Conservation (phyloP, 2,329 filamentous ascomycete genomes). For the Venturia carpophila region DNA sequence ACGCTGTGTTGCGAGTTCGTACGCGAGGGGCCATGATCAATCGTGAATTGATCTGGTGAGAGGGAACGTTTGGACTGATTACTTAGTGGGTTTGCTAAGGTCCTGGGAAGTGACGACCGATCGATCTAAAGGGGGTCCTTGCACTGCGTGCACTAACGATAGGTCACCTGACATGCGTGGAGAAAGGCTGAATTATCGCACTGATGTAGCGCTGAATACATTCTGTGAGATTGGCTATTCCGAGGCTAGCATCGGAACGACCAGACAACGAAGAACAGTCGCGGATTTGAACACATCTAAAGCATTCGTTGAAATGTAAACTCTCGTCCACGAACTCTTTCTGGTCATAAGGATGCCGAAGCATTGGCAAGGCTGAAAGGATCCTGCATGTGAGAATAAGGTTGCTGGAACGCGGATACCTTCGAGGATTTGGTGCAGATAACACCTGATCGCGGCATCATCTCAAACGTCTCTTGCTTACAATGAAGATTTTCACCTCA, state of each 20-base stretch:
- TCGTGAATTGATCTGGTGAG: constrained; percentile 25
- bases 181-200: neutral
- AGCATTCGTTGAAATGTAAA: neutral
- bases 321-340: neutral
- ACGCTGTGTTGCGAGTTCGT: neutral
- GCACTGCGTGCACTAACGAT: neutral
- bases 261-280: too few species aligned
- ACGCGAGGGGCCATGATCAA: constrained; percentile 4
- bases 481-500: neutral
- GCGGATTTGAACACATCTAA: neutral
- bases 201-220: neutral
- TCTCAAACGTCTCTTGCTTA: neutral
- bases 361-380: neutral
- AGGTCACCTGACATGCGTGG: neutral
- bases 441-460: neutral
- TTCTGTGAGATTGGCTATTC: too few species aligned
- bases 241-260: too few species aligned
- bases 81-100: neutral
- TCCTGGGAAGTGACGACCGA: neutral
- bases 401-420: neutral
- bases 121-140: constrained; percentile 1
- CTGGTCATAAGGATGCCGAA: neutral
- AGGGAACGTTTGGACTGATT: neutral
- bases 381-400: neutral
- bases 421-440: neutral